phyloP scores from a whole-genome alignment of 2,329 filamentous ascomycete species.

The Furcasterigmium furcatum region DNA sequence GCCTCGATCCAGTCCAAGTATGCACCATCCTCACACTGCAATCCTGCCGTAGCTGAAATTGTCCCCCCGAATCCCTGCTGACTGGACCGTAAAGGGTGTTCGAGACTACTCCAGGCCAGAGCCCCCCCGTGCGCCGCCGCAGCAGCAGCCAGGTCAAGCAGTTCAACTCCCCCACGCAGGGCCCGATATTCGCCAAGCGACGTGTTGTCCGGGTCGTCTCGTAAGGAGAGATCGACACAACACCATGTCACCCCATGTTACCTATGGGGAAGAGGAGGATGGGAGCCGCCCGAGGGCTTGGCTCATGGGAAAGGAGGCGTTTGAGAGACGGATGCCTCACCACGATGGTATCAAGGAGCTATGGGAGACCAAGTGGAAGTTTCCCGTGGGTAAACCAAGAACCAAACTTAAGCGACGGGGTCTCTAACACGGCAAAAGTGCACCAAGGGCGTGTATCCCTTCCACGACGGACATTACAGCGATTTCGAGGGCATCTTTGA shows the following conservation, averaged over 20 bases:
- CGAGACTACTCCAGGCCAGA: not conserved
- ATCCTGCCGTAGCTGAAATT: no score
- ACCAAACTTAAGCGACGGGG: not conserved
- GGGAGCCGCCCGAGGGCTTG: slow-evolving; percentile 24
- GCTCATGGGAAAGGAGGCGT: slow-evolving; percentile 40
- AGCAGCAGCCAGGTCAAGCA: slow-evolving; percentile 20
- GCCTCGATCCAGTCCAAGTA: slow-evolving; percentile 45
- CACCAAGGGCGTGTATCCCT: slow-evolving; percentile 64
- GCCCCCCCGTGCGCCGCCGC: slow-evolving; percentile 14
- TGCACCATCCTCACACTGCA: slow-evolving; percentile 17
- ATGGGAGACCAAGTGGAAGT: slow-evolving; percentile 77
- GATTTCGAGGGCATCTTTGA: slow-evolving; percentile 70
- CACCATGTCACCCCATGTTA: slow-evolving; percentile 24
- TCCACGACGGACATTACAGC: slow-evolving; percentile 66
- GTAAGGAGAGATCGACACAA: not conserved
- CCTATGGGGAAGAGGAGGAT: slow-evolving; percentile 5
- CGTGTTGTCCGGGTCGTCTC: slow-evolving; percentile 22
- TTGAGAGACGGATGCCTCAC: slow-evolving; percentile 47
- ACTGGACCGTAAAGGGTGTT: slow-evolving; percentile 5
- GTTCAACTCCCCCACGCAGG: slow-evolving; percentile 16
- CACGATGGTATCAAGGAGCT: slow-evolving; percentile 57
- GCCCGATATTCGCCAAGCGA: slow-evolving; percentile 25
- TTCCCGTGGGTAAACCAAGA: slow-evolving; percentile 45
- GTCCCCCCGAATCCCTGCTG: slow-evolving; percentile 1
- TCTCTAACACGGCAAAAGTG: slow-evolving; percentile 32